Base-by-base conservation (phyloP, 2,329 filamentous ascomycete species). In the Aspergillus fumigatiaffinis region DNA sequence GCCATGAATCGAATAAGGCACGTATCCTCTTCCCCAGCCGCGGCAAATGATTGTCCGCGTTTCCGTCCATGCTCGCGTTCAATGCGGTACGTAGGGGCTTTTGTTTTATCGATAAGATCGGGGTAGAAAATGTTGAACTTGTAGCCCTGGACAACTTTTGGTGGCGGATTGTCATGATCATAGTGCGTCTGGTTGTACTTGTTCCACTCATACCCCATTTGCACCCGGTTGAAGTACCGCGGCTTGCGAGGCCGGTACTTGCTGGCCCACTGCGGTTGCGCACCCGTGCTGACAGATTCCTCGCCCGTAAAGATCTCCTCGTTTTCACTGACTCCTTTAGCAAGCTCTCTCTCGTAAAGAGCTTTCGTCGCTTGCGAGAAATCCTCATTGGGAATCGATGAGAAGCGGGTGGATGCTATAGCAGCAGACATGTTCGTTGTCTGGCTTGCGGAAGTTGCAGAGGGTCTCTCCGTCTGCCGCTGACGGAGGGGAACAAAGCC, bases 181-280 rank as follows among this genome's bases (percentile, higher is more conserved):
- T 99, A 99, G 76, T 99, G 94, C 12, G 94, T 99, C 77, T 99
- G 94, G 71, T 99, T 99, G 82, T 99, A 99, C 76, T 99, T 99
- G 81, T 99, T 99, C 94, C 94, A 99, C 75, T 99, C 94, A 74
- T 97, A 99, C 53, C 94, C 94, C 90, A 97, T 97, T 75, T 96
- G 92, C 50, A 97, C 92, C 44, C 94, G 88, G 72, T 97, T 97
- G 82, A 99, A 99, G 77, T 97, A 97, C 59, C 89, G 86, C 12
- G 94, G 94, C 76, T 97, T 99, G 61, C 94, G 85, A 7, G 93
- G 92, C 42, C 89, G 85, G 74, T 96, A 89, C 75, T 93, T 92
- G 70, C 87, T 86, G 5, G 88, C 87, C 92, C 92, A 96, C 62
- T 87, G 84, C 3, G 91, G 88, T 63, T 86, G 86, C 3, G 83